Base-by-base conservation (phyloP, 2,329 filamentous ascomycete genomes). In the Aspergillus latus region DNA sequence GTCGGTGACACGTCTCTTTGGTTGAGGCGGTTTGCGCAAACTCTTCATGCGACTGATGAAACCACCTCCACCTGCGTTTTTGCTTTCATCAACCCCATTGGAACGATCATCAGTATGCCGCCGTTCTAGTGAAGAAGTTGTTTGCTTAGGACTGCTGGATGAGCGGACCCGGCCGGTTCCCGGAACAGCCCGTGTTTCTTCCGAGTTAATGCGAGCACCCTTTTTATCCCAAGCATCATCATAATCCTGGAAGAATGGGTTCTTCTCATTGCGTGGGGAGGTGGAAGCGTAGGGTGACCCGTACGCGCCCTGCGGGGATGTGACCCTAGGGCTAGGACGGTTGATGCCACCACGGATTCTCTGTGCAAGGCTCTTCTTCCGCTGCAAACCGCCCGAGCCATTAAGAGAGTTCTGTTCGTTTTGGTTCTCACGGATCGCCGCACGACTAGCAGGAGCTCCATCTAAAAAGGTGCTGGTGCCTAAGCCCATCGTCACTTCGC, bases 401-500 rank as follows among this genome's bases (percentile, higher is more conserved):
- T 71, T 59, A 26, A 69, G 60, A 21, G 69, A 60, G 26, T 81
- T 74, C 53, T 69, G 64, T 56, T 83, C 82, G 45, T 88, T 83
- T 88, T 66, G 93, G 84, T 49, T 85, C 85, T 59, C 88, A 86
- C 70, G 90, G 84, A 52, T 96, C 90, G 15, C 90, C 6, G 86
- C 84, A 64, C 86, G 86, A 29, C 92, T 89, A 29, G 92, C 94
- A 11, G 94, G 93, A 1, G 94, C 89, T 36, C 94, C 94, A 67
- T 99, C 94, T 21, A 99, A 77, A 79, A 97, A 97, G 2, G 94
- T 99, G 32, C 92, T 96, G 1, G 92, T 96, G 52, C 94, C 94
- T 6, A 99, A 78, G 8, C 94, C 94, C 59, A 90, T 78, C 3
- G 85, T 88, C 74, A 95, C 87, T 54, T 92, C 86, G 15, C 93